Evolutionary conservation across 164 flowering plant species (phyloP).

Genomic region (Malania oleifera): DNA sequence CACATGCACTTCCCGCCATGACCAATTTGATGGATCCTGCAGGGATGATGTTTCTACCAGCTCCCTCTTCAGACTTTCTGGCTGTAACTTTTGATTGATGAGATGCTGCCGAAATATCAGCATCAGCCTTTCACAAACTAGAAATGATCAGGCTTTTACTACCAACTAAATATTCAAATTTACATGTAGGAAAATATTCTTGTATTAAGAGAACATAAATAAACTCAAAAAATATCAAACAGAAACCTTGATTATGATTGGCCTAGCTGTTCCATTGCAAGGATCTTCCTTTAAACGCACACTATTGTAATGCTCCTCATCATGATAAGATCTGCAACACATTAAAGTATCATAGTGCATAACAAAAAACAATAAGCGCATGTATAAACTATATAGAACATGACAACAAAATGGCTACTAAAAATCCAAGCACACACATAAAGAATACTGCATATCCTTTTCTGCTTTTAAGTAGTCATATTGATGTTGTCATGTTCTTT

Average conservation of each 20-base stretch:
- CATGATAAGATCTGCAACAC: conserved; percentile 75
- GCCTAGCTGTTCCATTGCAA: conserved; percentile 69
- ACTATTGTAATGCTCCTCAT: conserved; percentile 88
- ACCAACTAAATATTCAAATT: conserved; percentile 2
- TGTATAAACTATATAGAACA: too few species aligned
- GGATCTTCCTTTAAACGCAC: conserved; percentile 71
- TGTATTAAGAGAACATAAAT: not conserved
- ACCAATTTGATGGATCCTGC: conserved; percentile 53
- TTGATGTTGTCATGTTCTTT: not conserved
- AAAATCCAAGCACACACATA: not conserved
- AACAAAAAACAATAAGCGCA: not conserved
- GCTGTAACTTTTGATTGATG: conserved; percentile 38
- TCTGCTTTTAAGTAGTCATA: not conserved
- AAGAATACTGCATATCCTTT: not conserved
- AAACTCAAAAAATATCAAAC: not conserved
- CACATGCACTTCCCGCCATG: conserved; percentile 68
- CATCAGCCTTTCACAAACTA: conserved; percentile 69
- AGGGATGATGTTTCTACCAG: conserved; percentile 19
- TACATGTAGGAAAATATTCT: not conserved
- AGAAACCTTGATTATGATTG: conserved; percentile 65
- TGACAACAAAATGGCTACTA: not conserved
- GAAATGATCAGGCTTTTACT: conserved; percentile 26
- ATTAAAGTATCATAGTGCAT: not conserved
- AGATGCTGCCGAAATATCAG: conserved; percentile 54
- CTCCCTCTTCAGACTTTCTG: conserved; percentile 30